Base-by-base conservation (phyloP, 192 early-diverging fungal genomes). In the Backusella macrospora region DNA sequence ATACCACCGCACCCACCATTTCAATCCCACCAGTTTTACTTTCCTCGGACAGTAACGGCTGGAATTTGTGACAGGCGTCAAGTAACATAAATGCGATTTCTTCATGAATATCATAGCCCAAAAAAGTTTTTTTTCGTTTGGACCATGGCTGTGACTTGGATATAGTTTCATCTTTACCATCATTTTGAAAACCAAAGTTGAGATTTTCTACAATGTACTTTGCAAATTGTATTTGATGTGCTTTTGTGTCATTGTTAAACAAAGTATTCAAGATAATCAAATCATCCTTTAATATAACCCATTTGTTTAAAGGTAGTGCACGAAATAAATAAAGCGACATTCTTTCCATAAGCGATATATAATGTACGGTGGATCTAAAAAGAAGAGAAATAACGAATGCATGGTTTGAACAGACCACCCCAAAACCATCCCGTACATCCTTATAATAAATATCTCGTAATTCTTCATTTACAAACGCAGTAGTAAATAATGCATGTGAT, bases 321-420 rank as follows among this genome's bases (percentile, higher is more conserved):
- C 76, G 80, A 49, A 86, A 86, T 15, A 86, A 40, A 65, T 86
- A 86, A 21, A 83, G 76, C 7, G 81, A 76, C 78, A 82, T 82
- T 12, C 76, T 59, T 9, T 79, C 80, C 70, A 86, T 85, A 1
- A 72, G 71, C 13, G 70, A 47, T 14, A 83, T 81, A 43, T 86
- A 29, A 10, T 62, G 62, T n/a, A 75, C 77, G 2, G 81, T 82
- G 71, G 81, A 83, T 8, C 70, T 69, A 14, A 86, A 66, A 0
- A 85, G 48, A n/a, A 79, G 77, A 0, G 81, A 83, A 2, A 84
- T 71, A 3, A 77, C 69, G 10, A 71, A 45, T 0, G 85, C 74
- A 38, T 81, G 76, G 4, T 64, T 49, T 10, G 74, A 73, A 55
- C 83, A 84, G 13, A 86, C 71, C 6, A 77, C 71, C 16, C 74